Conservation (phyloP, 306 rosid genomes). For the Lagenaria siceraria region DNA sequence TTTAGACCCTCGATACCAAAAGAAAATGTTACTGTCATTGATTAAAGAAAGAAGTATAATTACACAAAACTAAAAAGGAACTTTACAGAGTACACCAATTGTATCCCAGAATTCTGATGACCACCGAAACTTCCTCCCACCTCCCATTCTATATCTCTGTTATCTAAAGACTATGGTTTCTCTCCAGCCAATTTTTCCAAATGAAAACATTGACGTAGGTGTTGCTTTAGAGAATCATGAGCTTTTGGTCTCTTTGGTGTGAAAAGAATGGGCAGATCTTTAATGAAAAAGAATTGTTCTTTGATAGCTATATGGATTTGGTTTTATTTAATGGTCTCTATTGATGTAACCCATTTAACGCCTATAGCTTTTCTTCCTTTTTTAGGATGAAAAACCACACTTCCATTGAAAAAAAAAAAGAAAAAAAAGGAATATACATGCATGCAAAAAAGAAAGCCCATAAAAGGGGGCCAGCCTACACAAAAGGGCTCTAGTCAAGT, state of each 20-base stretch:
- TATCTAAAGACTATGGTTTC: background rate
- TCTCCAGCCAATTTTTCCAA: background rate
- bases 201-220: background rate
- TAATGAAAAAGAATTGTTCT: background rate
- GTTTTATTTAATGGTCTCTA: background rate
- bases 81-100: background rate
- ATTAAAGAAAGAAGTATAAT: background rate
- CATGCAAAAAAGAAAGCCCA: too few relatives aligned
- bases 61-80: background rate
- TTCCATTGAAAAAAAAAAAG: too few relatives aligned
- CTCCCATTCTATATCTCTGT: background rate
- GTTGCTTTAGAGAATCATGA: background rate
- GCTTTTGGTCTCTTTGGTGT: background rate
- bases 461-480: too few relatives aligned
- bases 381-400: too few relatives aligned
- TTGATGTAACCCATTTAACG: background rate
- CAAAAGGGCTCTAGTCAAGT: too few relatives aligned
- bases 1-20: background rate
- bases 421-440: too few relatives aligned
- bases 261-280: background rate
- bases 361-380: background rate
- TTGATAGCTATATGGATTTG: background rate
- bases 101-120: background rate
- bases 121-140: background rate
- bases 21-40: background rate